Percentiles rank a stretch among this genome's conserved stretches.
Evolutionary conservation across 192 early-diverging fungal genomes (phyloP).

Genomic region (Coemansia sp.): DNA sequence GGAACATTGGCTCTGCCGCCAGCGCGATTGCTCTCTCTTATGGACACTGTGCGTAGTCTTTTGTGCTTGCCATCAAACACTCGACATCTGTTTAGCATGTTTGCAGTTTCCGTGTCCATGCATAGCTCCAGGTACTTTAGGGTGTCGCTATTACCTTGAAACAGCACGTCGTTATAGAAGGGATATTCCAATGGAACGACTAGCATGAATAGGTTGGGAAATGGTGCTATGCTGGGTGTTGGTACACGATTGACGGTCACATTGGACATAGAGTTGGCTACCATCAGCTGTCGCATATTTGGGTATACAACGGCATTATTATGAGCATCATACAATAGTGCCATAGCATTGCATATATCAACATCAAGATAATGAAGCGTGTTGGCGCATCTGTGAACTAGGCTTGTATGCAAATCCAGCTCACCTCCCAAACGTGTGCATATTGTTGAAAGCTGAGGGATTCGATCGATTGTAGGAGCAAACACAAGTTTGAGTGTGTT

Average conservation of each 20-base stretch:
- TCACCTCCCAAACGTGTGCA: neutral
- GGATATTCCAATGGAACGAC: conserved; percentile 3
- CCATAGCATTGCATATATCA: neutral
- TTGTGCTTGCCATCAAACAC: conserved; percentile 8
- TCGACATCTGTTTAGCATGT: neutral
- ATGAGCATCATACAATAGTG: neutral
- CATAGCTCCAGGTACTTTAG: conserved; percentile 2
- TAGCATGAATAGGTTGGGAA: conserved; percentile 7
- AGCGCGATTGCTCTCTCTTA: neutral
- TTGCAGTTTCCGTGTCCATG: neutral
- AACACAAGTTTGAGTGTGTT: neutral
- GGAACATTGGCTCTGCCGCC: neutral
- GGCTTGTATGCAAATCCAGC: neutral
- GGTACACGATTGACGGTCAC: neutral
- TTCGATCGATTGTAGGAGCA: neutral
- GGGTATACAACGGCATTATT: neutral
- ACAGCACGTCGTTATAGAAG: conserved; percentile 14
- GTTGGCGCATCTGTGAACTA: conserved; percentile 4
- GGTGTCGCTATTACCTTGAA: conserved; percentile 10
- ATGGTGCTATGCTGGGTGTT: neutral
- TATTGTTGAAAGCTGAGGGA: neutral
- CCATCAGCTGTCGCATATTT: neutral
- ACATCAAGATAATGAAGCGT: neutral
- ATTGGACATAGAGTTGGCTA: neutral
- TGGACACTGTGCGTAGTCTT: neutral